Evolutionary conservation across 2,329 filamentous ascomycete species (phyloP).

Genomic region (Aspergillus sp.): DNA sequence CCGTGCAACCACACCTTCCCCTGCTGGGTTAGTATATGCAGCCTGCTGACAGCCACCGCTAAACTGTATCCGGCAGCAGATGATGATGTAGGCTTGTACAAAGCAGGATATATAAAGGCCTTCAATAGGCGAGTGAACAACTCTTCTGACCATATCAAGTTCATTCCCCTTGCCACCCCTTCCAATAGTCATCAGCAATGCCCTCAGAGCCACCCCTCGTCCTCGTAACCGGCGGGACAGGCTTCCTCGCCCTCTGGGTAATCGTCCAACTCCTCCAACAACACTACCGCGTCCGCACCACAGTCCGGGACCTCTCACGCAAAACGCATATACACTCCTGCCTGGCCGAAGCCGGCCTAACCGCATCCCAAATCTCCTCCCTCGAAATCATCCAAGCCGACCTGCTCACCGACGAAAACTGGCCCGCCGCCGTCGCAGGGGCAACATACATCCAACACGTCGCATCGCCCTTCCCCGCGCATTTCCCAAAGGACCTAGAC

Average conservation of each 20-base stretch:
- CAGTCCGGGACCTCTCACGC: background rate
- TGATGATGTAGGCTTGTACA: background rate
- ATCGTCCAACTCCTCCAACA: background rate
- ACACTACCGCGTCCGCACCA: background rate
- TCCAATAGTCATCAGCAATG: background rate
- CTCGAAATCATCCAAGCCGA: background rate
- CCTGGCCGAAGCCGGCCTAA: background rate
- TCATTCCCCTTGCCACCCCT: background rate
- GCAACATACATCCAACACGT: background rate
- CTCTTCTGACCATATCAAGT: too few species aligned
- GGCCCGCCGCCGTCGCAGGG: background rate
- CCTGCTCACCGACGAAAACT: background rate
- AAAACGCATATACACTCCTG: background rate
- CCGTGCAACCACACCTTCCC: background rate
- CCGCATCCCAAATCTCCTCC: background rate
- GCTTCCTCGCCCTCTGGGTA: constrained; percentile 1
- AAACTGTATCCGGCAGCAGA: background rate
- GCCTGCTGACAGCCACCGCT: background rate
- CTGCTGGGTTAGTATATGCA: background rate
- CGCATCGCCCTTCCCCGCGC: background rate
- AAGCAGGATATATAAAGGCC: too few species aligned
- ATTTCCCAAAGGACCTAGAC: background rate
- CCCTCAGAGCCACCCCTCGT: background rate
- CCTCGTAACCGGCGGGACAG: constrained; percentile 3
- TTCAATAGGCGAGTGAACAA: too few species aligned